These are phyloP conservation scores for Xanthoceras sorbifolium DNA, from an alignment of 345 rosid genomes.

Conservation along the genomic window DNA sequence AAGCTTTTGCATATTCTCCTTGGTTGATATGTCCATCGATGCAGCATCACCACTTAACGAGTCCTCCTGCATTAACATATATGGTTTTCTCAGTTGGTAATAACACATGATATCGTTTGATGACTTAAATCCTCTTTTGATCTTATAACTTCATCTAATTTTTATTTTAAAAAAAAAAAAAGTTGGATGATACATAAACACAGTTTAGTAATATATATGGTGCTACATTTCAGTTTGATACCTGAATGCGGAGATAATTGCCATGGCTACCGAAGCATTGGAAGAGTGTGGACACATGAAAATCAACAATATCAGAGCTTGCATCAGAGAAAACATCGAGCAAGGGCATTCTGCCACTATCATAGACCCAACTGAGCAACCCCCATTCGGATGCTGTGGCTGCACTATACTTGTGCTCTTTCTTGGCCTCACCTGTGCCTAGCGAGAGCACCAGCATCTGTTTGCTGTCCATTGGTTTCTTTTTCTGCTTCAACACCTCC, in stretches of 20 bases:
- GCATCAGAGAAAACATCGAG: slow-evolving; percentile 13
- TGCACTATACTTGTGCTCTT: slow-evolving; percentile 27
- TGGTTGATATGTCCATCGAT: not conserved
- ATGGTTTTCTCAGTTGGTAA: no score
- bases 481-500: slow-evolving; percentile 14
- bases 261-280: not conserved
- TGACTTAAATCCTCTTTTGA: no score
- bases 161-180: no score
- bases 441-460: slow-evolving; percentile 24
- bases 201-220: no score
- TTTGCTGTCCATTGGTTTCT: not conserved
- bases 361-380: slow-evolving; percentile 13
- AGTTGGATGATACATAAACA: no score
- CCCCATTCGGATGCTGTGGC: slow-evolving; percentile 26
- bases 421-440: slow-evolving; percentile 29
- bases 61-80: slow-evolving; percentile 15
- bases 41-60: slow-evolving; percentile 7
- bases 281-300: slow-evolving; percentile 16
- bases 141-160: no score
- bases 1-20: slow-evolving; percentile 18
- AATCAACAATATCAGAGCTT: slow-evolving; percentile 25
- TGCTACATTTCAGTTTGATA: not conserved
- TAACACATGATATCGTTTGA: no score
- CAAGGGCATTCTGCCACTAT: slow-evolving; percentile 10
- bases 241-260: slow-evolving; percentile 29